Base-by-base conservation (phyloP, 2,329 filamentous ascomycete species). In the Coniochaeta sp. region DNA sequence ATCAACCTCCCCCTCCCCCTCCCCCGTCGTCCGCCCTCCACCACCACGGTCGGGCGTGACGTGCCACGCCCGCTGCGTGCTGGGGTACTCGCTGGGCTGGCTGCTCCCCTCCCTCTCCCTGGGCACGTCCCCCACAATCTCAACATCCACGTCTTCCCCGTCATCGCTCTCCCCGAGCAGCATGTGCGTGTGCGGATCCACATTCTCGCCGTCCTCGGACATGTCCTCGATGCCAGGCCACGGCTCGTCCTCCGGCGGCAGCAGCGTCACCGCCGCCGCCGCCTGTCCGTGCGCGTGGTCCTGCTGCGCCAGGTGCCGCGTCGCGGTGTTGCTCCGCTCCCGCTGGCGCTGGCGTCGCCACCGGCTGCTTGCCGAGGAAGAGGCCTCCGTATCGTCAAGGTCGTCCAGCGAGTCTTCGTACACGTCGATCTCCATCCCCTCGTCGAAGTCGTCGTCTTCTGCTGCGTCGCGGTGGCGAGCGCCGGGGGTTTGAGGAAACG, bases 221-320 rank as follows among this genome's bases (percentile, higher is more conserved):
- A 76, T 73, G 50, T 81, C 82, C 62, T 84, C 81, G 56, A 85
- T 81, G 9, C 83, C 83, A 0, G 77, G 79, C 81, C 82, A 83
- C 1, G 77, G 77, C 61, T 84, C 79, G 62, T 86, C 83, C 65
- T 85, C 81, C 1, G 80, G 80, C 26, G 30, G 4, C n/a, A n/a
- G n/a, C n/a, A n/a, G n/a, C n/a, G n/a, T n/a, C n/a, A n/a, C n/a
- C n/a, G n/a, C n/a, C 60, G 69, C 72, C 32, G 17, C 30, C 22
- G 54, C 58, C 28, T 70, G 58, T 28, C 55, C 57, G 62, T 61
- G 57, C 4, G 32, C 44, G 17, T 60, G 59, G 17, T 59, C 57
- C 6, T 62, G 60, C 3, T 42, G 40, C 3, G 58, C 50, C 42
- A 57, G 19, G 61, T 61, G 28, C 65, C 22, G 47, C n/a, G 57